A percentile compares a stretch with the other conserved stretches of the same genome.
These are phyloP conservation scores for Daucus carota DNA, from an alignment of 129 eudicot genomes.

Conservation along the genomic window DH1_v3.0 NC_030382.2:56411501-56412000, in stretches of 20 bases:
- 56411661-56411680: conserved; percentile 2
- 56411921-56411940: no score
- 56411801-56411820: not conserved
- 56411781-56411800: conserved; percentile 3
- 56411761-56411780: not conserved
- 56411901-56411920: no score
- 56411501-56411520: conserved; percentile 15
- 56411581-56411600: not conserved
- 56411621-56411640: not conserved
- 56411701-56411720: not conserved
- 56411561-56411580: not conserved
- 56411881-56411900: not conserved
- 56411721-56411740: not conserved
- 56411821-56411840: not conserved
- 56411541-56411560: not conserved
- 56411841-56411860: conserved; percentile 3
- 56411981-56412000: no score
- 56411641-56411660: conserved; percentile 16
- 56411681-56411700: not conserved
- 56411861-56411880: conserved; percentile 15
- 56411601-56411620: not conserved
- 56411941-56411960: no score
- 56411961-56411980: no score
- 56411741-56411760: not conserved
- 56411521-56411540: not conserved